Evolutionary conservation across 1,139 yeast genomes (phyloP), one percentile per base, ranked within the genome.

Genomic region (Nadsonia starkeyi-henricii): DNA sequence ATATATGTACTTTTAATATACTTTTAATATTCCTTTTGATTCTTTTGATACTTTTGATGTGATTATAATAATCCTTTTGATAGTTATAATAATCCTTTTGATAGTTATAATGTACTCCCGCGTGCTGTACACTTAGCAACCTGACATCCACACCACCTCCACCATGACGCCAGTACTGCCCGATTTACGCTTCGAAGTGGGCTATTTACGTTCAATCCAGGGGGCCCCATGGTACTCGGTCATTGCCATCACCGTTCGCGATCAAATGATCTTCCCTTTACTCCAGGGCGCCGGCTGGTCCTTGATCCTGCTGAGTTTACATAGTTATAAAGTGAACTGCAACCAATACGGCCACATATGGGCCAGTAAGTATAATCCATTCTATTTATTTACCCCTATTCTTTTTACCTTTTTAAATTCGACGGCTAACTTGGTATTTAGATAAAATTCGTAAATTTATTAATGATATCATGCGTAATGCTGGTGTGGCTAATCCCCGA

Each of bases 241-340:
- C 5, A 49, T 52, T 2, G 50, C 49, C 37, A 56, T 62, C 33
- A 58, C 63, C 2, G 8, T 64, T 9, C 52, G 57, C 21, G 62
- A 61, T 51, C 67, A 64, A 48, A 52, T 62, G 20, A 18, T 61
- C 21, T 54, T 55, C 47, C 67, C 65, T 1, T 51, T 63, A 13
- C 52, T 72, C 1, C 82, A 78, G 53, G 81, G 82, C 9, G 63
- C 74, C n/a, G 51, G 67, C 3, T 67, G 72, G 66, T 68, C 77
- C 0, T 53, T 68, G 1, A 54, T 67, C 0, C 51, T 72, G 33
- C 57, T 73, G 18, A 55, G 66, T 1, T 50, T 68, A 19, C 66
- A 58, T 48, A 75, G 78, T 0, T 68, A 74, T 69, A 30, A 51
- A 13, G n/a, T 48, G 26, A 37, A 43, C 7, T 50, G 50, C 3